Evolutionary conservation across 75 land plant species (phyloP).

Genomic region (Pinus taeda): DNA sequence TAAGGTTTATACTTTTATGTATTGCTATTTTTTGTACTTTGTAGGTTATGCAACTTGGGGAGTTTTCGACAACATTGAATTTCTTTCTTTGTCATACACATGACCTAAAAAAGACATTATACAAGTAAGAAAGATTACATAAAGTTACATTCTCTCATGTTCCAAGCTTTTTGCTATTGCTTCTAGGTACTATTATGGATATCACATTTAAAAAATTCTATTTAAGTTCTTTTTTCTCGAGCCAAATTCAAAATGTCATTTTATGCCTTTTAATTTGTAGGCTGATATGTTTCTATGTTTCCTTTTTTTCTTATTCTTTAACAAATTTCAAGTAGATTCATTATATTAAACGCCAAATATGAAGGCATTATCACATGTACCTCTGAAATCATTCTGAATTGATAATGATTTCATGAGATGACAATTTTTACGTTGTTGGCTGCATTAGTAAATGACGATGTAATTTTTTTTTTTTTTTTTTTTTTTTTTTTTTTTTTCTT

Average conservation of each 20-base stretch:
- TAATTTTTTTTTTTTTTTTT: neutral
- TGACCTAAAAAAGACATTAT: slow-evolving; percentile 86
- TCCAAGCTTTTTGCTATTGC: neutral
- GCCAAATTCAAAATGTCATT: neutral
- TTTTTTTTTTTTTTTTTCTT: too few relatives aligned
- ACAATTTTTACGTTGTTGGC: too few relatives aligned
- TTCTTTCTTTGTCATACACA: slow-evolving; percentile 82
- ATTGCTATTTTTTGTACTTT: neutral
- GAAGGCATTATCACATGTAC: neutral
- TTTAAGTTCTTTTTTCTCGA: neutral
- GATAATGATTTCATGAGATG: too few relatives aligned
- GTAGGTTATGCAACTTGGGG: slow-evolving; percentile 82
- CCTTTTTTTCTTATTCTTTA: neutral
- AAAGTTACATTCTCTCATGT: neutral
- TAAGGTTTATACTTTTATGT: neutral
- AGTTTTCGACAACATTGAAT: slow-evolving; percentile 71
- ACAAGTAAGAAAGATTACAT: slow-evolving; percentile 26
- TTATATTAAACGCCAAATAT: neutral
- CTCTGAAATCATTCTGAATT: neutral
- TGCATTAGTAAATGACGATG: neutral
- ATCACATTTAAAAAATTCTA: neutral
- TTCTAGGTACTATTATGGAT: neutral
- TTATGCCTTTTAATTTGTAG: neutral
- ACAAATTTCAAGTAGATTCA: neutral
- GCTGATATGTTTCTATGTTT: neutral